Base-by-base conservation (phyloP, 2,329 filamentous ascomycete species). In the Paraphoma sp. region DNA sequence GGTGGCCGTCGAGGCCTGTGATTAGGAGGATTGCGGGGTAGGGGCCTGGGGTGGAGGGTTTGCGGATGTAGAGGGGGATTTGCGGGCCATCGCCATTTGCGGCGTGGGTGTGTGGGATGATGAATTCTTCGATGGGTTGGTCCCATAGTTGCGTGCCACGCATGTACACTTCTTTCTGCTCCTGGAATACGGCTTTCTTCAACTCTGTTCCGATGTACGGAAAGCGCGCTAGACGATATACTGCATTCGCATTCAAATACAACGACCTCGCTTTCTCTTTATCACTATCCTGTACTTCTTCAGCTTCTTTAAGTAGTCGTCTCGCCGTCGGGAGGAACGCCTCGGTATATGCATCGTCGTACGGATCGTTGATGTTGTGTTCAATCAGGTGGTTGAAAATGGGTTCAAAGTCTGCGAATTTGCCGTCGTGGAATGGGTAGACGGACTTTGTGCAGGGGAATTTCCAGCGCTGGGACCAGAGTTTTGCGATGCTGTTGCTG, bases 391-490 rank as follows among this genome's bases (percentile, higher is more conserved):
- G 54, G 1, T 59, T 46, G 60, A 59, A 57, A 45, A 93, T 83
- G 4, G 87, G 87, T 63, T 86, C 85, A 66, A 92, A 92, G 72
- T 92, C 90, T 56, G 86, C 82, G 59, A 83, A 83, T 14, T 81
- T 78, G 30, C 87, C 88, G 71, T 92, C 89, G 76, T 92, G 89
- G 79, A 92, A 92, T 0, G 88, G 87, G 63, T 90, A 90, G 4
- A 92, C 81, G 48, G 85, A 82, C 12, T 63, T 60, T 38, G 57
- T 62, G 50, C 72, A 74, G 3, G 73, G 73, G 23, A 75, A 67
- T 31, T 70, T 73, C 74, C 74, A 76, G 16, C 72, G 58, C 48
- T 64, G 60, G 28, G 70, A 67, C 74, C 74, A 76, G 10, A 76
- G 58, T 8, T 67, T 72, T 38, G 68, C 52, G 43, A 75, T 74